phyloP scores from a whole-genome alignment of 768 basidiomycete genomes.

The Favolaschia claudopus region DNA sequence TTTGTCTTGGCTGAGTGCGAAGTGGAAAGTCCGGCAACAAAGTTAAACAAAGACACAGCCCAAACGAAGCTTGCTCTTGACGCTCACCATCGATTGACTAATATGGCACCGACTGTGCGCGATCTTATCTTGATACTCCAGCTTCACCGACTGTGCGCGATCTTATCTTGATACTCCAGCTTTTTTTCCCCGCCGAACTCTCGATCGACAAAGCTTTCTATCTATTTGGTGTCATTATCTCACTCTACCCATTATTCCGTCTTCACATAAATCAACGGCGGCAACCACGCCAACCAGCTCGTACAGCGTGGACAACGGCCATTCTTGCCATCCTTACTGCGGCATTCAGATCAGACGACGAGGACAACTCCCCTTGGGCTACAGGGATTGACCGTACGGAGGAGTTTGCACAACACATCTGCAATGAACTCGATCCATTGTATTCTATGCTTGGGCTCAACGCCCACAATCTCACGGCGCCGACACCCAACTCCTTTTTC shows the following conservation, averaged over 20 bases:
- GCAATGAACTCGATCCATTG: too few relatives aligned
- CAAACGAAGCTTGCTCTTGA: too few relatives aligned
- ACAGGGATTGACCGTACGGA: too few relatives aligned
- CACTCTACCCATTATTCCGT: constrained; percentile 6
- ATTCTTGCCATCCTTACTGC: neutral
- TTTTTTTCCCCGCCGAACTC: neutral
- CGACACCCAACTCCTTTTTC: neutral
- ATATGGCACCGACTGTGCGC: too few relatives aligned
- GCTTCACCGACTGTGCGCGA: neutral
- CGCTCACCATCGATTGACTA: too few relatives aligned
- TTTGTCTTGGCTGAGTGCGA: too few relatives aligned
- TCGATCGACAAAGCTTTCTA: neutral
- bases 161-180: neutral
- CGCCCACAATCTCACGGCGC: too few relatives aligned
- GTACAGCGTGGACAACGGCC: constrained; percentile 1
- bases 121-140: neutral
- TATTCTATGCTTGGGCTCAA: too few relatives aligned
- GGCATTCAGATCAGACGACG: neutral
- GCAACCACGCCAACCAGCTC: neutral
- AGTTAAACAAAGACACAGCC: too few relatives aligned
- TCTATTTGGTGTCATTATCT: constrained; percentile 1
- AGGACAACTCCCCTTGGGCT: too few relatives aligned
- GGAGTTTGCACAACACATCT: too few relatives aligned
- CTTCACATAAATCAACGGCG: constrained; percentile 12
- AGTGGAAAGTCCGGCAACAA: too few relatives aligned